Conservation (phyloP, 768 basidiomycete genomes). For the Suillus spraguei region DNA sequence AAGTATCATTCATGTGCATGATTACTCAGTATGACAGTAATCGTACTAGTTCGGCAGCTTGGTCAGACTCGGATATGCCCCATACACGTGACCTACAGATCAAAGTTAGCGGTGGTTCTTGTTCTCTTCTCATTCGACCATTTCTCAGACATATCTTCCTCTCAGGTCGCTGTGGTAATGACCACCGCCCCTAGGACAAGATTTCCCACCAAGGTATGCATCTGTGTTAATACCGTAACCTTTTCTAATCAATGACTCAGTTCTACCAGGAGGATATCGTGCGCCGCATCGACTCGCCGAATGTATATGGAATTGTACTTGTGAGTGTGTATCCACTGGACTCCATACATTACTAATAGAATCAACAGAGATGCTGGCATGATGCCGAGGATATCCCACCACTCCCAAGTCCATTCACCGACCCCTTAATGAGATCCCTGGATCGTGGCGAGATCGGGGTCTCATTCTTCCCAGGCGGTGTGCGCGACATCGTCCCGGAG, state of each 20-base stretch:
- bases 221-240: neutral
- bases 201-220: conserved; percentile 37
- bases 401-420: conserved; percentile 43
- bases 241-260: conserved; percentile 31
- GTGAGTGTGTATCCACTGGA: conserved; percentile 39
- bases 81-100: conserved; percentile 24
- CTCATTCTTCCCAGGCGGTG: conserved; percentile 57
- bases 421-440: conserved; percentile 78
- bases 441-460: conserved; percentile 82
- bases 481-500: conserved; percentile 73
- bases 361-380: conserved; percentile 82
- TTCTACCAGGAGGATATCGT: conserved; percentile 74
- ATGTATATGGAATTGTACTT: conserved; percentile 62
- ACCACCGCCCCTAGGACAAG: conserved; percentile 22
- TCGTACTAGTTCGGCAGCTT: neutral
- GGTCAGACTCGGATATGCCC: neutral
- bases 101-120: conserved; percentile 5
- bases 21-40: neutral
- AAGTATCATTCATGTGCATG: neutral
- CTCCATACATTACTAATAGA: conserved; percentile 12
- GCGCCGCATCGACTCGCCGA: conserved; percentile 42
- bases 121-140: conserved; percentile 7
- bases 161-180: conserved; percentile 24
- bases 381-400: conserved; percentile 73
- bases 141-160: neutral